A percentile compares a stretch with the other conserved stretches of the same genome.
phyloP scores from a whole-genome alignment of 2,329 filamentous ascomycete species.

The Xylaria sp. region DNA sequence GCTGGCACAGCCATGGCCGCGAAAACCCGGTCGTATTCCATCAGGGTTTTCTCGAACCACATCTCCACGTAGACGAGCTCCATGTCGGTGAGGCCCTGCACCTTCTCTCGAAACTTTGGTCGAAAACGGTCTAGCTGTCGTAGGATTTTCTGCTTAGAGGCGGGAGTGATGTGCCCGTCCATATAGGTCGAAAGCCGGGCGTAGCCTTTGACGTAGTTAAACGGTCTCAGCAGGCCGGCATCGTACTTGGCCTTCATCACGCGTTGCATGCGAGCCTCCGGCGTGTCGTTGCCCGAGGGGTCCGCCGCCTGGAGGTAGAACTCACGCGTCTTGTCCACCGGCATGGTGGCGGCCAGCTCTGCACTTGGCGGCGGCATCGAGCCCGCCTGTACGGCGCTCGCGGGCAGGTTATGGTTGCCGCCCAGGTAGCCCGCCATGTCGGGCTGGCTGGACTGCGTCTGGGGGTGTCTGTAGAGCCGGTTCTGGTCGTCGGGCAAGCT shows the following conservation, averaged over 20 bases:
- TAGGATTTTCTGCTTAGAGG: conserved; percentile 87
- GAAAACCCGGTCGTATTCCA: conserved; percentile 98
- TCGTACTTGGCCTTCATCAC: conserved; percentile 95
- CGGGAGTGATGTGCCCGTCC: conserved; percentile 80
- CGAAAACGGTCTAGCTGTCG: conserved; percentile 90
- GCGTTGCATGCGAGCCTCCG: conserved; percentile 94
- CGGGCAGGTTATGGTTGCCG: conserved; percentile 37
- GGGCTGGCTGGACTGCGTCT: conserved; percentile 42
- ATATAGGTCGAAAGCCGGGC: conserved; percentile 87
- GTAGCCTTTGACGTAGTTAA: conserved; percentile 98
- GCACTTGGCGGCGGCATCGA: conserved; percentile 54
- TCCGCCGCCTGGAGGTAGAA: conserved; percentile 98
- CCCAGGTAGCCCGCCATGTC: conserved; percentile 53
- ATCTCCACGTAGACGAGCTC: conserved; percentile 95
- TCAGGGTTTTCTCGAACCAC: conserved; percentile 96
- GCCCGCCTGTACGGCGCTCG: conserved; percentile 41
- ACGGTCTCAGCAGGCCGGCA: conserved; percentile 89
- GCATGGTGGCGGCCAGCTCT: conserved; percentile 57
- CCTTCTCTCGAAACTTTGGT: conserved; percentile 94
- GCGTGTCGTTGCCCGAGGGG: conserved; percentile 80
- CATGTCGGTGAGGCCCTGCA: conserved; percentile 88
- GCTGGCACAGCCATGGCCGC: conserved; percentile 98
- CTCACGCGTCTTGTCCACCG: conserved; percentile 74
- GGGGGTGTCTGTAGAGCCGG: conserved; percentile 44
- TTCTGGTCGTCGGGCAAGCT: conserved; percentile 69